These are phyloP conservation scores for Lyophyllum atratum DNA, from an alignment of 768 basidiomycete species.

Conservation along the genomic window DNA sequence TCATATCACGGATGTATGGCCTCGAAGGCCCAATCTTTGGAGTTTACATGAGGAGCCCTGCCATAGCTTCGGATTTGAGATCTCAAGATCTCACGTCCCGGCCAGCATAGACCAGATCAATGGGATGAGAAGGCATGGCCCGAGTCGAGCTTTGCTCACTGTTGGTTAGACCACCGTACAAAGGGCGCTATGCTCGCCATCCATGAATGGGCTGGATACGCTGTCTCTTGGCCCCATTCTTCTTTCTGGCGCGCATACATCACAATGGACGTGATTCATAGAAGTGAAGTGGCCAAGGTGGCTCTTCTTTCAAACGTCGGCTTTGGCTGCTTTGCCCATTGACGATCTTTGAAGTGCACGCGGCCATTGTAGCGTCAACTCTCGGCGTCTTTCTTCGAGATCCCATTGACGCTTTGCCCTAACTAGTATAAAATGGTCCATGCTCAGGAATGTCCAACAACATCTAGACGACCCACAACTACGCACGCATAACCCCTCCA, in stretches of 20 bases:
- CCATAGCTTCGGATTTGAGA: no score
- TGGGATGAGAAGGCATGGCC: no score
- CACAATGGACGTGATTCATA: no score
- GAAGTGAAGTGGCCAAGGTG: no score
- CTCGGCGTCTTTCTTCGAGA: neutral
- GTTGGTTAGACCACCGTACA: no score
- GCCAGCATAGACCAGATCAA: no score
- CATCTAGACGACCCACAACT: neutral
- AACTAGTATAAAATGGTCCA: neutral
- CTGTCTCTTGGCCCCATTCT: neutral
- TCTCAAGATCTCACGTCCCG: no score
- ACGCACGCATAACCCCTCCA: neutral
- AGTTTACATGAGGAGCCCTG: no score
- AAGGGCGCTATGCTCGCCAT: neutral
- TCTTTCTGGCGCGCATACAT: neutral
- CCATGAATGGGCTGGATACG: neutral
- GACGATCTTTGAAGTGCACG: neutral
- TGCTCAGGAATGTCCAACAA: neutral
- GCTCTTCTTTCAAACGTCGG: neutral
- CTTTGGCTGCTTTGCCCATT: neutral
- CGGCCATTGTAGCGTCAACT: neutral
- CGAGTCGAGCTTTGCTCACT: no score
- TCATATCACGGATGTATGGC: no score
- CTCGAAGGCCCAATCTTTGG: no score
- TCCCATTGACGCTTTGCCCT: neutral